Percentiles rank a stretch among this genome's conserved stretches.
Evolutionary conservation across 305 asterid species (phyloP).

Genomic region (Solanum chacoense): DNA sequence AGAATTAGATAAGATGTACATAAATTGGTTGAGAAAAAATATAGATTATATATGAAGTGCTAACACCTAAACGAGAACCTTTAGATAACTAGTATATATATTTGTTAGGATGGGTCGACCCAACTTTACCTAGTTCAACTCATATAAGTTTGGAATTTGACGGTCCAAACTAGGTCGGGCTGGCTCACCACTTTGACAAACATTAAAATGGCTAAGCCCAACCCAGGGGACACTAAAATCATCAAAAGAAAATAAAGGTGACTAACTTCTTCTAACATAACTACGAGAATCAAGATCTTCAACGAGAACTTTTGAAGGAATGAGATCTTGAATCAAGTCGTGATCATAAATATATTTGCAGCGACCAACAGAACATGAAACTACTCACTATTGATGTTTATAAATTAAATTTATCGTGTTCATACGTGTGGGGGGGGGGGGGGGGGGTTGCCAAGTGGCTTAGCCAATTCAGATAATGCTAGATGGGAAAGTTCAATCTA

Average conservation of each 20-base stretch:
- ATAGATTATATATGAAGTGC: neutral
- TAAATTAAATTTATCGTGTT: neutral
- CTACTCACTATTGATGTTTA: neutral
- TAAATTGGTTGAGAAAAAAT: neutral
- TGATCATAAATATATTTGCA: neutral
- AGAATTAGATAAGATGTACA: neutral
- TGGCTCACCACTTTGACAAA: neutral
- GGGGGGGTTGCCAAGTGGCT: constrained; percentile 10
- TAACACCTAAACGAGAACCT: neutral
- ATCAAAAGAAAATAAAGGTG: neutral
- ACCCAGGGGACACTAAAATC: neutral
- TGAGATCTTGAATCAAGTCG: neutral
- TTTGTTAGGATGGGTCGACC: neutral
- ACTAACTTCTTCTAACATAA: neutral
- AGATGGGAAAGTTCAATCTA: neutral
- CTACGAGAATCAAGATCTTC: neutral
- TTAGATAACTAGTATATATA: neutral
- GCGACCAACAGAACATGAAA: neutral
- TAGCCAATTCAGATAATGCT: neutral
- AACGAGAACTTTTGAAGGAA: neutral
- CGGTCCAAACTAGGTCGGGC: no score
- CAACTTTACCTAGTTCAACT: neutral
- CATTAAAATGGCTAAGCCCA: neutral
- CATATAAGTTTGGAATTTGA: neutral
- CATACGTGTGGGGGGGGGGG: neutral